These are phyloP conservation scores for Metahyphopichia silvanorum DNA, from an alignment of 805 yeast species.

Conservation along the genomic window DNA sequence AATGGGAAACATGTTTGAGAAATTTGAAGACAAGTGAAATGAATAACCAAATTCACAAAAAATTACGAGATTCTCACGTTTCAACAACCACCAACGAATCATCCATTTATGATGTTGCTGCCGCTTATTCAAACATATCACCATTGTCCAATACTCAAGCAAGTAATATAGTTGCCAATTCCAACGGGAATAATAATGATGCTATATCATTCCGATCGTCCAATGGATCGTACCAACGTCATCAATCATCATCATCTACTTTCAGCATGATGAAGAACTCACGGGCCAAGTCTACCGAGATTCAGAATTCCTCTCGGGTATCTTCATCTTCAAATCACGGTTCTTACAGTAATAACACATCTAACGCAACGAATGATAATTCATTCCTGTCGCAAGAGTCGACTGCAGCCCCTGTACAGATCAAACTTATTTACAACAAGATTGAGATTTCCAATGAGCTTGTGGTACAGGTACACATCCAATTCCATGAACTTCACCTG, in stretches of 20 bases:
- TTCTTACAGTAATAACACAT: conserved; percentile 1
- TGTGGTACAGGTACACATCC: conserved; percentile 23
- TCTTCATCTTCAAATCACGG: conserved; percentile 13
- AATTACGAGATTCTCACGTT: conserved; percentile 31
- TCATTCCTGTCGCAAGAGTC: conserved; percentile 12
- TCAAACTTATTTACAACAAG: conserved; percentile 32
- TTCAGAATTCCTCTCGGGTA: conserved; percentile 11
- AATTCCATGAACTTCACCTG: conserved; percentile 55
- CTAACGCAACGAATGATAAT: conserved; percentile 12
- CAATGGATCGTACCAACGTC: conserved; percentile 31
- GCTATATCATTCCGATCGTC: conserved; percentile 22
- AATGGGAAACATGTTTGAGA: conserved; percentile 74
- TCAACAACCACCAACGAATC: conserved; percentile 22
- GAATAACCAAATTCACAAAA: conserved; percentile 35
- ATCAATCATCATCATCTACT: conserved; percentile 40
- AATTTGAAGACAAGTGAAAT: conserved; percentile 41
- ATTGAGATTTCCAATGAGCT: conserved; percentile 25
- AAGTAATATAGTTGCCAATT: neutral
- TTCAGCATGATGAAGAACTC: conserved; percentile 41
- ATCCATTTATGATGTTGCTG: conserved; percentile 18
- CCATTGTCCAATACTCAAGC: conserved; percentile 4
- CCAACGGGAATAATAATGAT: conserved; percentile 5
- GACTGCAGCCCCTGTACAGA: conserved; percentile 10
- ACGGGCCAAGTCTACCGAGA: conserved; percentile 19
- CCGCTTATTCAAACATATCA: conserved; percentile 14